A percentile compares a stretch with the other conserved stretches of the same genome.
Evolutionary conservation across 2,329 filamentous ascomycete species (phyloP).

Genomic region (Cladosporium sp.): DNA sequence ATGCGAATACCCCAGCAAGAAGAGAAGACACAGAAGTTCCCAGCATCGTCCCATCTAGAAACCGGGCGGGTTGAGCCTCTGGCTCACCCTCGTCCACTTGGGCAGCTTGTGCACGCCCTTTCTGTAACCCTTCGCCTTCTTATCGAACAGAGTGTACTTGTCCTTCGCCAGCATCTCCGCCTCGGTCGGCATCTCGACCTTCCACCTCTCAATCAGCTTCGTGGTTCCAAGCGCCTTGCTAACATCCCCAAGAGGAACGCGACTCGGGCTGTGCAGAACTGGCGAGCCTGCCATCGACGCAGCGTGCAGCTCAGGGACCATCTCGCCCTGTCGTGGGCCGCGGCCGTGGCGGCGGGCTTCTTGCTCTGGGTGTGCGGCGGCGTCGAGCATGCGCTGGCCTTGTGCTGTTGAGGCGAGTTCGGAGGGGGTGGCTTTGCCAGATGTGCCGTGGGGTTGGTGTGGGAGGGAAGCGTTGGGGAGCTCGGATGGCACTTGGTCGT

Average conservation of each 20-base stretch:
- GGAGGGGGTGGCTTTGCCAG: slow-evolving; percentile 21
- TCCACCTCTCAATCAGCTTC: slow-evolving; percentile 84
- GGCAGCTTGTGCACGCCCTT: slow-evolving; percentile 83
- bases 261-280: slow-evolving; percentile 9
- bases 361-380: slow-evolving; percentile 14
- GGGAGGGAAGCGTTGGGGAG: slow-evolving; percentile 12
- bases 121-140: slow-evolving; percentile 90
- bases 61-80: slow-evolving; percentile 89
- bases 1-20: background rate
- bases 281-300: background rate
- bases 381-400: slow-evolving; percentile 27
- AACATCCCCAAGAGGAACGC: slow-evolving; percentile 21
- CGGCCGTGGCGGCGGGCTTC: slow-evolving; percentile 26
- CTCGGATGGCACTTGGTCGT: background rate
- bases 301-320: slow-evolving; percentile 10
- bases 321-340: slow-evolving; percentile 29
- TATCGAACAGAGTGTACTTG: slow-evolving; percentile 97
- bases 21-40: background rate
- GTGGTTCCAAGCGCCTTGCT: slow-evolving; percentile 50
- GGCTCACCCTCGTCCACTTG: slow-evolving; percentile 92
- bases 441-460: slow-evolving; percentile 12
- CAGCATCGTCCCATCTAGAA: slow-evolving; percentile 54
- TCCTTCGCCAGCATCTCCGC: slow-evolving; percentile 92
- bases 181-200: slow-evolving; percentile 92
- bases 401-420: slow-evolving; percentile 29